Evolutionary conservation across 345 rosid species (phyloP).

Genomic region (Pugionium dolabratum): DNA sequence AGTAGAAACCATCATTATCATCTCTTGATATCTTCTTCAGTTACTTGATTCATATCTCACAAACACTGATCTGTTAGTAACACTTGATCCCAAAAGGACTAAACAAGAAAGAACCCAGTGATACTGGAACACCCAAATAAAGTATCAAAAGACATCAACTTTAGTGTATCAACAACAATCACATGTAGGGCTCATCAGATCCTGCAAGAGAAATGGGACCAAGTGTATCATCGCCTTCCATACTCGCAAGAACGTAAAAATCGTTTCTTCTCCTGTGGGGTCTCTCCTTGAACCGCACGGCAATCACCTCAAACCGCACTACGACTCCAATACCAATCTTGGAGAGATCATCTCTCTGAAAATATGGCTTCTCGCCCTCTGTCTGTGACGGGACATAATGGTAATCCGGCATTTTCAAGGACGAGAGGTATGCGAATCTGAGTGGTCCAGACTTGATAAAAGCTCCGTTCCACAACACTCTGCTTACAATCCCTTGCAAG

Average conservation of each 20-base stretch:
- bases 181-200: constrained; percentile 33
- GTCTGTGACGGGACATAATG: constrained; percentile 12
- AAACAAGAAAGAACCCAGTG: neutral
- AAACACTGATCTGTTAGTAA: too few relatives aligned
- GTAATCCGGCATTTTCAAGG: constrained; percentile 34
- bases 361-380: neutral
- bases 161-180: neutral
- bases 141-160: constrained; percentile 11
- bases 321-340: constrained; percentile 38
- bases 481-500: constrained; percentile 35
- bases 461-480: constrained; percentile 16
- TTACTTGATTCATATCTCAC: too few relatives aligned
- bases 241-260: constrained; percentile 29
- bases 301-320: constrained; percentile 32
- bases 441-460: constrained; percentile 33
- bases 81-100: too few relatives aligned
- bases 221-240: constrained; percentile 29
- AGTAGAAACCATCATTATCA: too few relatives aligned
- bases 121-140: neutral
- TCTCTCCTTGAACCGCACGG: constrained; percentile 28
- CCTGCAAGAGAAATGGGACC: constrained; percentile 43
- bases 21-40: too few relatives aligned
- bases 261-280: constrained; percentile 24
- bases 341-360: constrained; percentile 34
- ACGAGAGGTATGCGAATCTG: constrained; percentile 30